Percentiles rank a stretch among this genome's conserved stretches.
Evolutionary conservation across 768 basidiomycete genomes (phyloP).

Genomic region (Gelatoporia subvermispora): DNA sequence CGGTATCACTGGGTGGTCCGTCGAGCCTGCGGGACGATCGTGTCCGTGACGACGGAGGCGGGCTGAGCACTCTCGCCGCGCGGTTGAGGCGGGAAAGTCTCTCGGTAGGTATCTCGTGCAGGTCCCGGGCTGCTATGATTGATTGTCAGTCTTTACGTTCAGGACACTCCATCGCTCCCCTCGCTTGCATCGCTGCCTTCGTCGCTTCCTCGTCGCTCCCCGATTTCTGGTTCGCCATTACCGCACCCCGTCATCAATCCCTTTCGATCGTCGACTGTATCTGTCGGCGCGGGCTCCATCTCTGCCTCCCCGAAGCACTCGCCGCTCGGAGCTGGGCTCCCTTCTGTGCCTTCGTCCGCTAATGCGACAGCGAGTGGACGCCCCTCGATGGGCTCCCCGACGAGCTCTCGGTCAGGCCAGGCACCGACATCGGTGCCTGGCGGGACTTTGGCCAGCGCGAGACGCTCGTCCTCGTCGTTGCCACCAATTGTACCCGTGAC

Average conservation of each 20-base stretch:
- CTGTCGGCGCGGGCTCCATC: conserved; percentile 43
- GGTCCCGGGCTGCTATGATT: conserved; percentile 27
- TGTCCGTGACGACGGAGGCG: conserved; percentile 32
- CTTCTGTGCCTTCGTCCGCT: conserved; percentile 31
- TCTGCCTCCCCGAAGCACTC: conserved; percentile 46
- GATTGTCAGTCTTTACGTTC: not conserved
- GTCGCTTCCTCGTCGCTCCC: conserved; percentile 33
- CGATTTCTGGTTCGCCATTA: conserved; percentile 42
- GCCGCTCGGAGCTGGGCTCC: conserved; percentile 32
- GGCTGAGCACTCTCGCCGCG: conserved; percentile 30
- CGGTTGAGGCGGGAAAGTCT: conserved; percentile 50
- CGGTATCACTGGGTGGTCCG: no score
- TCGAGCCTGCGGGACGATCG: conserved; percentile 36
- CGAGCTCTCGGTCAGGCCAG: conserved; percentile 41
- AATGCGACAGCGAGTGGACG: no score
- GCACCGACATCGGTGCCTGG: no score
- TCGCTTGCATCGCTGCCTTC: not conserved
- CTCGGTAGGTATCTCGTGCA: no score
- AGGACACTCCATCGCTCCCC: not conserved
- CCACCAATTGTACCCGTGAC: no score
- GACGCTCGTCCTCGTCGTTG: no score
- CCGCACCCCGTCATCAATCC: conserved; percentile 38
- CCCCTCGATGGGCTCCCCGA: conserved; percentile 33
- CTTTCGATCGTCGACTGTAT: conserved; percentile 48
- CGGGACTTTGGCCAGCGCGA: no score